These are phyloP conservation scores for Komagataella kurtzmanii DNA, from an alignment of 805 yeast genomes.

Conservation along the genomic window DNA sequence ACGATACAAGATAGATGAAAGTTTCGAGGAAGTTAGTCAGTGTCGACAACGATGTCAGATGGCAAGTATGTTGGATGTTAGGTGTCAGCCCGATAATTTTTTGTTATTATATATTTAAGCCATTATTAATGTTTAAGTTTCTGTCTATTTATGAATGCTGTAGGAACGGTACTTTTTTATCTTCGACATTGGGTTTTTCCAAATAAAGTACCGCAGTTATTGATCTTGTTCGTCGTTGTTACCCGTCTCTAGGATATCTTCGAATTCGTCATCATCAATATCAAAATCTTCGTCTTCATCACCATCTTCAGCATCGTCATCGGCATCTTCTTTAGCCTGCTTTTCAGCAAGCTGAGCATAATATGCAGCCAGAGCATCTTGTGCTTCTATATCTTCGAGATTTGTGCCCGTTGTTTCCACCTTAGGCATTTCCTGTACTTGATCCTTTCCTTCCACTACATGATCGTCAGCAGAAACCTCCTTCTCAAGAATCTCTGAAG, in stretches of 20 bases:
- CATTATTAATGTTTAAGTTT: background rate
- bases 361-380: constrained; percentile 61
- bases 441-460: constrained; percentile 3
- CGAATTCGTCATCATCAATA: constrained; percentile 16
- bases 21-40: background rate
- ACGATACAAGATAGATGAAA: background rate
- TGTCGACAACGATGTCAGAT: background rate
- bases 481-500: constrained; percentile 11
- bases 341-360: constrained; percentile 65
- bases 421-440: constrained; percentile 1
- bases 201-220: background rate
- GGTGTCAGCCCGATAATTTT: background rate
- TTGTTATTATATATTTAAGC: background rate
- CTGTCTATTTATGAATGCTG: background rate
- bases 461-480: constrained; percentile 9
- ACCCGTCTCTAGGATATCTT: constrained; percentile 10
- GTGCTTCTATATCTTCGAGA: constrained; percentile 50
- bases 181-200: background rate
- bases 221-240: constrained; percentile 1
- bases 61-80: background rate
- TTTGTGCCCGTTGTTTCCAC: constrained; percentile 4
- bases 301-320: constrained; percentile 35
- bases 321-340: constrained; percentile 51
- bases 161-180: background rate
- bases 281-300: constrained; percentile 29